Base-by-base conservation (phyloP, 768 basidiomycete genomes). In the Omphalotus guepiniiformis region DNA sequence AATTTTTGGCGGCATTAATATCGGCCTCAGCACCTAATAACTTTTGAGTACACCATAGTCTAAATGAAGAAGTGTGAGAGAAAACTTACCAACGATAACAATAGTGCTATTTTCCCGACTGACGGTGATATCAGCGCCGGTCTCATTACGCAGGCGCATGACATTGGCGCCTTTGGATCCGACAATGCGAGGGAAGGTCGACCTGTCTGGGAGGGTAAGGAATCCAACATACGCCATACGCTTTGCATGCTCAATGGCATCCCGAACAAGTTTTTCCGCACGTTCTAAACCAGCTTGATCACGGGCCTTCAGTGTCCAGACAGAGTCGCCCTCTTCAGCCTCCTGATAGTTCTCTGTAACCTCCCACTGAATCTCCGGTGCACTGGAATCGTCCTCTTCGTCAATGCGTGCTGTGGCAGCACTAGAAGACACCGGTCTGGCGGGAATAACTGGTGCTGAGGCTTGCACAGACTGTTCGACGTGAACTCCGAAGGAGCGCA, bases 151-250 rank as follows among this genome's bases (percentile, higher is more conserved):
- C 43, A 97, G 76, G 40, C 93, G 86, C 43, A 86, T 76, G 42
- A 97, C 88, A 56, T 92, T 97, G 22, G 91, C 72, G 44, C 93
- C 93, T 68, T 94, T 95, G 9, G 85, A 69, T 30, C 94, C 94
- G 52, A 97, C 92, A 55, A 97, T 94, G 55, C 91, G 77, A 12
- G 94, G 93, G 81, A 97, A 97, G 27, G 78, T 77, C 28, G 85
- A 79, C 53, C 92, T 83, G 61, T 93, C 87, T 32, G 81, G 70
- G 34, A 95, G 72, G 7, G 86, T 93, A 47, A 95, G 74, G 76
- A 88, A 92, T 7, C 89, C 93, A 54, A 89, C 81, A 54, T 89
- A 84, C 2, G 83, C 77, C 74, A 86, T 83, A 50, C 72, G 71
- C 55, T 81, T 72, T 15, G 91, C 91, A 55, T 79, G 76, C 53